These are phyloP conservation scores for Talaromyces sp. DNA, from an alignment of 2,329 filamentous ascomycete genomes.

Conservation along the genomic window DNA sequence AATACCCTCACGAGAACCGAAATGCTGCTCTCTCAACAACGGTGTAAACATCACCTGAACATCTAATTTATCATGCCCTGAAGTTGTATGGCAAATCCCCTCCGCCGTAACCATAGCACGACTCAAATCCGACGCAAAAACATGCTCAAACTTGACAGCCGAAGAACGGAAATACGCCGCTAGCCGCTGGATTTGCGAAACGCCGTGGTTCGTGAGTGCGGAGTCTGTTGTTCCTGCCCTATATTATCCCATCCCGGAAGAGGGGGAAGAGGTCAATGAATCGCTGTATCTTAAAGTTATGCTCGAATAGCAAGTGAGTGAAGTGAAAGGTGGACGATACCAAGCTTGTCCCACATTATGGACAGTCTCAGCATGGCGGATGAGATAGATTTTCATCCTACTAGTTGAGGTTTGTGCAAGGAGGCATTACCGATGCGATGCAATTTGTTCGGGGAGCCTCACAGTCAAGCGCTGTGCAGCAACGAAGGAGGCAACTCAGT, in stretches of 20 bases:
- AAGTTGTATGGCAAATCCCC: slow-evolving; percentile 25
- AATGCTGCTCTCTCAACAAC: slow-evolving; percentile 42
- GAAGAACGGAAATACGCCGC: slow-evolving; percentile 65
- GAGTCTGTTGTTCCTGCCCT: slow-evolving; percentile 81
- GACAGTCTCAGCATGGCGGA: slow-evolving; percentile 86
- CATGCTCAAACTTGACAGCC: slow-evolving; percentile 63
- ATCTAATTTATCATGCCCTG: slow-evolving; percentile 4
- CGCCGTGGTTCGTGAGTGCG: slow-evolving; percentile 74
- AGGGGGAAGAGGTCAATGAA: slow-evolving; percentile 10
- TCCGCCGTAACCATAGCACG: slow-evolving; percentile 60
- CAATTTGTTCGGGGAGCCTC: background rate
- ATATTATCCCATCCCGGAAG: slow-evolving; percentile 22
- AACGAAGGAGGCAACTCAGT: background rate
- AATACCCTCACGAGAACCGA: slow-evolving; percentile 42
- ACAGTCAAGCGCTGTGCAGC: background rate
- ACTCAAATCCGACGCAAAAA: slow-evolving; percentile 77
- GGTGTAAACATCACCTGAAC: slow-evolving; percentile 23
- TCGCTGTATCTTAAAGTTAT: background rate
- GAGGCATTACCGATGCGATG: background rate
- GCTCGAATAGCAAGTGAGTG: background rate
- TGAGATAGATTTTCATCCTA: slow-evolving; percentile 66
- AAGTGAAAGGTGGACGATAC: slow-evolving; percentile 47
- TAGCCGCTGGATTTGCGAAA: slow-evolving; percentile 72
- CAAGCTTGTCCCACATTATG: slow-evolving; percentile 80
- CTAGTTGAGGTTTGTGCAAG: background rate